Evolutionary conservation across 805 yeast species (phyloP), one percentile per base, ranked within the genome.

Genomic region (Starmerella apis): DNA sequence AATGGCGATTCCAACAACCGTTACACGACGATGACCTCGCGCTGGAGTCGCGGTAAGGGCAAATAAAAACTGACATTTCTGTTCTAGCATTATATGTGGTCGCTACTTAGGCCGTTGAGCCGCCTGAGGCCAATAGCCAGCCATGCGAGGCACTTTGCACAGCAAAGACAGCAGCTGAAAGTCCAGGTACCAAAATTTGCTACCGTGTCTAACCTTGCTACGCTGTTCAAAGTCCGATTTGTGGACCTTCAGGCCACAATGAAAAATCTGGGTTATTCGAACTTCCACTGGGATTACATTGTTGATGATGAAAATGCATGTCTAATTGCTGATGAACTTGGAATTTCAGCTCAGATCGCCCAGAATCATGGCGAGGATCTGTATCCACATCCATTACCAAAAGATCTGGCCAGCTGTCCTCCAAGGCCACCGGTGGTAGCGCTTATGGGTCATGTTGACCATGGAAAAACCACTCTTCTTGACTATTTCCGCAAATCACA

Each of bases 381-480:
- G 47, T 77, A 80, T 54, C 78, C 86, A 16, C 57, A 53, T 43
- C 58, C 62, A 14, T 62, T 69, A 1, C 76, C 84, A 0, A 71
- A 68, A 2, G 73, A 73, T 25, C 61, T 64, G n/a, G 66, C 68
- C 6, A 61, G 66, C 20, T 63, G 82, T 55, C 78, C 76, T 41
- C 72, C 80, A 6, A 71, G 97, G 56, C 87, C 98, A 0, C 98
- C 98, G 0, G 82, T 92, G 22, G 96, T 92, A 4, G 88, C 98
- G 0, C 85, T 92, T 47, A 92, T 92, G 97, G 98, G 98, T 2
- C 98, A 92, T 65, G 98, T 92, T 27, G 98, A 92, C 66, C 98
- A 92, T 63, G 98, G 98, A 2, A 92, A 92, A 64, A 92, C 98
- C 1, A 90, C 98, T 0, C 81, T 92, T 53, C 73, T 92, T 49